Percentiles rank a stretch among this genome's conserved stretches.
phyloP scores from a whole-genome alignment of 2,329 filamentous ascomycete species.

The Venturia aucupariae region DNA sequence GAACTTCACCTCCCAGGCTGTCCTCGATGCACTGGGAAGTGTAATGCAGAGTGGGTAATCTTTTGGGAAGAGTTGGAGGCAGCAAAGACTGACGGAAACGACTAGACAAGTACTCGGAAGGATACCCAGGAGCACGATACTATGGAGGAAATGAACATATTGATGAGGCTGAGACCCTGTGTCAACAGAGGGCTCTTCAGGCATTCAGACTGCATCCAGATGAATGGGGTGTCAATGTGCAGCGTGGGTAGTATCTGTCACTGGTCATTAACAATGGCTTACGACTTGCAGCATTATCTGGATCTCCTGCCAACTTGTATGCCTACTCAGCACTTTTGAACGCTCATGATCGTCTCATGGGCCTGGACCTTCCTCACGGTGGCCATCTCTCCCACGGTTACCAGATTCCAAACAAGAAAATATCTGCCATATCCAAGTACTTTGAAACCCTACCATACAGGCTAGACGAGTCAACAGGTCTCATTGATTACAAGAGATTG shows the following conservation, averaged over 20 bases:
- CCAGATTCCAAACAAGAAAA: slow-evolving; percentile 74
- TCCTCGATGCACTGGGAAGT: slow-evolving; percentile 87
- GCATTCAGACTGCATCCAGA: slow-evolving; percentile 77
- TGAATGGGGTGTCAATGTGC: slow-evolving; percentile 98
- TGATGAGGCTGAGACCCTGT: slow-evolving; percentile 88
- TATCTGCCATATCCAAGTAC: slow-evolving; percentile 96
- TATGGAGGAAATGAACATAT: slow-evolving; percentile 99
- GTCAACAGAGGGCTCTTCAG: slow-evolving; percentile 86
- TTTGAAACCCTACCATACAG: slow-evolving; percentile 98
- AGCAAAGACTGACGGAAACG: slow-evolving; percentile 21
- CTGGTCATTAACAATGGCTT: neutral
- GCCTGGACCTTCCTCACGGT: slow-evolving; percentile 89
- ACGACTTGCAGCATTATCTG: slow-evolving; percentile 57
- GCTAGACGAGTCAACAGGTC: slow-evolving; percentile 76
- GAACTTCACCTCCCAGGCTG: slow-evolving; percentile 97
- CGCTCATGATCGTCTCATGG: slow-evolving; percentile 92
- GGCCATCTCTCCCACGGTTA: slow-evolving; percentile 96
- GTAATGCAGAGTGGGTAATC: slow-evolving; percentile 33
- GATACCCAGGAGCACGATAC: slow-evolving; percentile 95
- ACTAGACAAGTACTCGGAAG: slow-evolving; percentile 96
- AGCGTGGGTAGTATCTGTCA: slow-evolving; percentile 44
- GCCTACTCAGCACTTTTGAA: slow-evolving; percentile 91
- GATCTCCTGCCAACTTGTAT: slow-evolving; percentile 63
- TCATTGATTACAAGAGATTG: slow-evolving; percentile 94
- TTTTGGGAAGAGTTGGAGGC: slow-evolving; percentile 52